These are phyloP conservation scores for Ilyonectria mors-panacis DNA, from an alignment of 2,329 filamentous ascomycete genomes.

Conservation along the genomic window DNA sequence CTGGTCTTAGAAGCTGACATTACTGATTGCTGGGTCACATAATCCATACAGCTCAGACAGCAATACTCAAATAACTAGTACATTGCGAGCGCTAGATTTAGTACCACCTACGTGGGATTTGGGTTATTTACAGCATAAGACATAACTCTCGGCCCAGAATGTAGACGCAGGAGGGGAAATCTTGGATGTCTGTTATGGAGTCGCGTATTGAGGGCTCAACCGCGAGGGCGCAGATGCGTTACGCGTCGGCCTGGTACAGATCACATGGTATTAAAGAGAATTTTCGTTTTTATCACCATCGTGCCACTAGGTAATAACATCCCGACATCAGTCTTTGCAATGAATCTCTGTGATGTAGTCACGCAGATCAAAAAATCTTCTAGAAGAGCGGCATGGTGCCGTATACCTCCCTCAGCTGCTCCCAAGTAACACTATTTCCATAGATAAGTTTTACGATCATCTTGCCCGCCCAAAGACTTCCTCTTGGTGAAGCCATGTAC, in stretches of 20 bases:
- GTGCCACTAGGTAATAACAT: neutral
- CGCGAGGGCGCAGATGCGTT: neutral
- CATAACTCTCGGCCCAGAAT: neutral
- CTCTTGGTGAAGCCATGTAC: conserved; percentile 42
- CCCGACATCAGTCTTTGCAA: neutral
- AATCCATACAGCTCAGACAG: too few species aligned
- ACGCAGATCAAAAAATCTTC: neutral
- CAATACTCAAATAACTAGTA: too few species aligned
- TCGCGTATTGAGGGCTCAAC: neutral
- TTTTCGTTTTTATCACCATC: too few species aligned
- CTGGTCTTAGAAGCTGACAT: too few species aligned
- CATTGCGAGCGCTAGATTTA: neutral
- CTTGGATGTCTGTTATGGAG: neutral
- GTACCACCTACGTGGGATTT: neutral
- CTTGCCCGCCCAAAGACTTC: conserved; percentile 35
- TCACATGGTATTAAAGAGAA: neutral
- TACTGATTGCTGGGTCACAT: too few species aligned
- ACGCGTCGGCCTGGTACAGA: neutral
- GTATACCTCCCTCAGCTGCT: conserved; percentile 43
- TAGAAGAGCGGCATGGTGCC: conserved; percentile 36
- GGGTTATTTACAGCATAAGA: neutral
- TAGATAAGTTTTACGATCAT: conserved; percentile 42
- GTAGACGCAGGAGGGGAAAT: neutral
- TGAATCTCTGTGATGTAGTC: neutral
- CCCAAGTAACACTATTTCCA: conserved; percentile 40